Evolutionary conservation across 2,329 filamentous ascomycete species (phyloP).

Genomic region (Fusarium tuaranense): DNA sequence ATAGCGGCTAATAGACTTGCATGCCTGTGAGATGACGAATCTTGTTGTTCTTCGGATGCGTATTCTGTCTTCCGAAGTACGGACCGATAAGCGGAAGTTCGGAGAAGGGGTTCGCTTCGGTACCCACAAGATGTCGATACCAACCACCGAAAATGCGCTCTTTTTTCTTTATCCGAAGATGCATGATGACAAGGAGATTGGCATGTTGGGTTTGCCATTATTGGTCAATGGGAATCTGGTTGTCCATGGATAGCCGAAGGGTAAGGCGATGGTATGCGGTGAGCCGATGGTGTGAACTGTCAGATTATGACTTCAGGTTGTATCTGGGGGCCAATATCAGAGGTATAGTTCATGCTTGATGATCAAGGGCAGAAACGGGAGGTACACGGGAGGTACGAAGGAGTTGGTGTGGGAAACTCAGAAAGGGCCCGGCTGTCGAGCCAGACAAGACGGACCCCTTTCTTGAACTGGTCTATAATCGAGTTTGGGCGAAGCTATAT

Average conservation of each 20-base stretch:
- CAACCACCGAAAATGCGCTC: neutral
- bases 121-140: neutral
- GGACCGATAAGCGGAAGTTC: constrained; percentile 13
- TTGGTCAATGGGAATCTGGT: neutral
- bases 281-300: neutral
- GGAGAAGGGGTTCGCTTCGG: neutral
- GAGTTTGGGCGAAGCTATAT: neutral
- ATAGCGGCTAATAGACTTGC: neutral
- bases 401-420: neutral
- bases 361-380: neutral
- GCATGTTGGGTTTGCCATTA: neutral
- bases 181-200: neutral
- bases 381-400: neutral
- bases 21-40: neutral
- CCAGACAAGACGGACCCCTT: neutral
- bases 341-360: neutral
- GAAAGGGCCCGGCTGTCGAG: no score
- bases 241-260: neutral
- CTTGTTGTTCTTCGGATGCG: neutral
- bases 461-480: neutral
- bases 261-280: neutral
- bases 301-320: neutral
- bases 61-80: neutral
- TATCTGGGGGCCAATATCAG: neutral
- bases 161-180: neutral